Evolutionary conservation across 352 stramenopile genomes (phyloP).

Genomic region (Ophiocytium majus): DNA sequence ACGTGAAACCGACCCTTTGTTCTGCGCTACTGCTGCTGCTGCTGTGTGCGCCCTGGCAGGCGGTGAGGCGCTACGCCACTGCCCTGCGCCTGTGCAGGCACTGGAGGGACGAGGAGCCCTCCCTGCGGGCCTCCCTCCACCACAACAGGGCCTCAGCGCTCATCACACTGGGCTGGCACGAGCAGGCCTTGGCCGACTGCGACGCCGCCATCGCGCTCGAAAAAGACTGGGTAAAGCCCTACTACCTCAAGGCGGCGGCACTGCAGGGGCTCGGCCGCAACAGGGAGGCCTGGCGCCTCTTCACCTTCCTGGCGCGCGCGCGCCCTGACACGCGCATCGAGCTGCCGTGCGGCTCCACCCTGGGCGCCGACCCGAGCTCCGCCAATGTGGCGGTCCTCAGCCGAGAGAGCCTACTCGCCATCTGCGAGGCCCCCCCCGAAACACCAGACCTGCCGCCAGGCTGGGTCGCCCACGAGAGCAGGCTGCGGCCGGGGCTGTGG

Average conservation of each 20-base stretch:
- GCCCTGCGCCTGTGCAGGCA: slow-evolving; percentile 12
- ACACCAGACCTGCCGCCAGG: neutral
- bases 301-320: slow-evolving; percentile 11
- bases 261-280: neutral
- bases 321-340: slow-evolving; percentile 5
- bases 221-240: slow-evolving; percentile 3
- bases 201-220: neutral
- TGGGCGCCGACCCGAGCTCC: neutral
- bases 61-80: neutral
- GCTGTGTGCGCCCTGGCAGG: neutral
- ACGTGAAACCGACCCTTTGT: neutral
- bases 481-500: neutral
- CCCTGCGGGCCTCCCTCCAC: neutral
- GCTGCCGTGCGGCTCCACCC: neutral
- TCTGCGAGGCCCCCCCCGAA: neutral
- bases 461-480: neutral
- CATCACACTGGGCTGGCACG: neutral
- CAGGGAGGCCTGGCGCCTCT: neutral
- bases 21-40: neutral
- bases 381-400: neutral
- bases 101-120: slow-evolving; percentile 1
- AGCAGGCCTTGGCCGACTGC: slow-evolving; percentile 2
- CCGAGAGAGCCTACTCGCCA: neutral
- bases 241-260: slow-evolving; percentile 9
- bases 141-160: slow-evolving; percentile 3